Conservation (phyloP, 345 rosid species). For the Moringa oleifera region DNA sequence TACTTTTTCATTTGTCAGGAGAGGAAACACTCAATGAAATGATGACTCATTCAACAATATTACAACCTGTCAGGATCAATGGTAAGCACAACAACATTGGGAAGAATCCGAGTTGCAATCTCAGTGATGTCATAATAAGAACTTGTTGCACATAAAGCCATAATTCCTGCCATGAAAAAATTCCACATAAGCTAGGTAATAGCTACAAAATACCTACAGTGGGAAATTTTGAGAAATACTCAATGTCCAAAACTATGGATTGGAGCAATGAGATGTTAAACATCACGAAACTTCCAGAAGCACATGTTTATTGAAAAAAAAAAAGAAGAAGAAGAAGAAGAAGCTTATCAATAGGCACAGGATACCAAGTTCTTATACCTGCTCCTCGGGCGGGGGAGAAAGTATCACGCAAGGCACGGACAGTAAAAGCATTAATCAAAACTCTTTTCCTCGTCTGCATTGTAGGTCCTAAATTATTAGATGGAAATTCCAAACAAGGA, state of each 20-base stretch:
- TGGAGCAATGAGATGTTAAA: too few species aligned
- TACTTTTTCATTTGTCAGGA: slow-evolving; percentile 4
- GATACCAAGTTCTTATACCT: slow-evolving; percentile 42
- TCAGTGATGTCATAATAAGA: slow-evolving; percentile 79
- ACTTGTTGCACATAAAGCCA: slow-evolving; percentile 96
- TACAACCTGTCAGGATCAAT: slow-evolving; percentile 90
- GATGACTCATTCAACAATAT: slow-evolving; percentile 2
- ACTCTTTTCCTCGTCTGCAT: slow-evolving; percentile 93
- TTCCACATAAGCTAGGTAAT: slow-evolving; percentile 2
- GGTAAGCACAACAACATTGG: slow-evolving; percentile 78
- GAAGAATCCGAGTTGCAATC: slow-evolving; percentile 92
- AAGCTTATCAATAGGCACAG: not conserved
- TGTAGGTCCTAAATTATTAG: slow-evolving; percentile 12
- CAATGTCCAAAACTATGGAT: too few species aligned
- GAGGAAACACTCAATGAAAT: slow-evolving; percentile 3
- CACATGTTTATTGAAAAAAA: too few species aligned
- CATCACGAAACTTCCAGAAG: too few species aligned
- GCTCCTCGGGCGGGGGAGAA: slow-evolving; percentile 99
- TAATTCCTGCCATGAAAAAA: slow-evolving; percentile 56
- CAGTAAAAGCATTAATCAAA: slow-evolving; percentile 95
- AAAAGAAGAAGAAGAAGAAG: too few species aligned
- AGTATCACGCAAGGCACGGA: slow-evolving; percentile 93
- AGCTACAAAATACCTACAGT: not conserved
- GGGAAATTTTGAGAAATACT: too few species aligned
- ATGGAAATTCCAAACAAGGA: not conserved